These are phyloP conservation scores for Agrocybe chaxingu DNA, from an alignment of 768 basidiomycete genomes.

Conservation along the genomic window DNA sequence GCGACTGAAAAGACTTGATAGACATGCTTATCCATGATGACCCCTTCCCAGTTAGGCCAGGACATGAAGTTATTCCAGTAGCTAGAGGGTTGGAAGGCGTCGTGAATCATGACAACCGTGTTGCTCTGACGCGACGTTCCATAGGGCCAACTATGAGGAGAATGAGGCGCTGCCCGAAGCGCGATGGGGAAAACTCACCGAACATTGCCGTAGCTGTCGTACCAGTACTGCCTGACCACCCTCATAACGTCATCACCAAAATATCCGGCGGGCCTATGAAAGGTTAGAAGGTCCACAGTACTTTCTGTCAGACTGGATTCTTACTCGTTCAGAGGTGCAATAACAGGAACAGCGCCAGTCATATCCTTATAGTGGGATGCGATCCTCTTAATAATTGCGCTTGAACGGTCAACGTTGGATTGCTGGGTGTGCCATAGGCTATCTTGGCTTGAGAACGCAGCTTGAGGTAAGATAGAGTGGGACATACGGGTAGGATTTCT, in stretches of 20 bases:
- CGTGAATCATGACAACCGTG: conserved; percentile 63
- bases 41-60: conserved; percentile 48
- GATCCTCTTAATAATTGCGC: conserved; percentile 59
- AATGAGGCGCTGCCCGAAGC: background rate
- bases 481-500: conserved; percentile 44
- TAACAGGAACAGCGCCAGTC: conserved; percentile 53
- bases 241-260: conserved; percentile 42
- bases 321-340: conserved; percentile 77
- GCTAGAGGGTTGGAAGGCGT: conserved; percentile 71
- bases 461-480: background rate
- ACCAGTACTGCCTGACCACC: conserved; percentile 58
- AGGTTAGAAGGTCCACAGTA: background rate
- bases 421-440: conserved; percentile 64
- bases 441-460: background rate
- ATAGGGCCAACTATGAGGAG: conserved; percentile 28
- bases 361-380: conserved; percentile 53
- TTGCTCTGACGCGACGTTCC: conserved; percentile 47
- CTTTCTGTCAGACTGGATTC: conserved; percentile 3
- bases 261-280: background rate
- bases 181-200: conserved; percentile 37
- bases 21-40: conserved; percentile 76
- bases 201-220: conserved; percentile 69
- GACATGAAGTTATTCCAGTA: conserved; percentile 66
- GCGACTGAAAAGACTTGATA: conserved; percentile 67
- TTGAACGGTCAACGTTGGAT: conserved; percentile 65